phyloP scores from a whole-genome alignment of 257 asterid species.

The Jaltomata sinuosa region DNA sequence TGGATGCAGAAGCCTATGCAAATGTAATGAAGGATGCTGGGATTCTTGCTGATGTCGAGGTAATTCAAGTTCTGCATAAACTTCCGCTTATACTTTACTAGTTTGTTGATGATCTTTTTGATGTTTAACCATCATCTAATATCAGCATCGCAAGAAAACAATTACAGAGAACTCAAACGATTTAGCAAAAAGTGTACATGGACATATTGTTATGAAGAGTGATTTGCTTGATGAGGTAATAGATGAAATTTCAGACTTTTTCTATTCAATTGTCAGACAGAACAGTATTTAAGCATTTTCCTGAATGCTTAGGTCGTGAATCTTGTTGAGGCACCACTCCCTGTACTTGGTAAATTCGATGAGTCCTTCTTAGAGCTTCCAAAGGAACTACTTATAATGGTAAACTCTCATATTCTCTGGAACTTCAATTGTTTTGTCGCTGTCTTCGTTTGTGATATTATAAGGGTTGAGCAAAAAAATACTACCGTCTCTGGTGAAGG shows the following conservation, averaged over 20 bases:
- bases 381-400: slow-evolving; percentile 83
- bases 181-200: slow-evolving; percentile 57
- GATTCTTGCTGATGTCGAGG: slow-evolving; percentile 64
- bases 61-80: slow-evolving; percentile 11
- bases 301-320: slow-evolving; percentile 57
- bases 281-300: slow-evolving; percentile 11
- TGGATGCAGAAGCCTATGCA: slow-evolving; percentile 63
- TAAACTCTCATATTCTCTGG: slow-evolving; percentile 3
- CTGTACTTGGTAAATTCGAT: slow-evolving; percentile 70
- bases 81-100: background rate
- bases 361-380: slow-evolving; percentile 89
- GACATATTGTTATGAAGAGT: slow-evolving; percentile 49
- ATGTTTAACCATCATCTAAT: background rate
- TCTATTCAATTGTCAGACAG: slow-evolving; percentile 1
- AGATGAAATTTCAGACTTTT: background rate
- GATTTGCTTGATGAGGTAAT: slow-evolving; percentile 78
- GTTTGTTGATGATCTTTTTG: background rate
- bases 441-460: background rate
- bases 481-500: background rate
- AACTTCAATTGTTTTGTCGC: background rate
- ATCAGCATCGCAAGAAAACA: slow-evolving; percentile 70
- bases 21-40: slow-evolving; percentile 63
- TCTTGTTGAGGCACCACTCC: slow-evolving; percentile 93
- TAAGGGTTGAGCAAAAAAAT: background rate
- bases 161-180: slow-evolving; percentile 54